Evolutionary conservation across 768 basidiomycete species (phyloP).

Genomic region (Suillus hirtellus): DNA sequence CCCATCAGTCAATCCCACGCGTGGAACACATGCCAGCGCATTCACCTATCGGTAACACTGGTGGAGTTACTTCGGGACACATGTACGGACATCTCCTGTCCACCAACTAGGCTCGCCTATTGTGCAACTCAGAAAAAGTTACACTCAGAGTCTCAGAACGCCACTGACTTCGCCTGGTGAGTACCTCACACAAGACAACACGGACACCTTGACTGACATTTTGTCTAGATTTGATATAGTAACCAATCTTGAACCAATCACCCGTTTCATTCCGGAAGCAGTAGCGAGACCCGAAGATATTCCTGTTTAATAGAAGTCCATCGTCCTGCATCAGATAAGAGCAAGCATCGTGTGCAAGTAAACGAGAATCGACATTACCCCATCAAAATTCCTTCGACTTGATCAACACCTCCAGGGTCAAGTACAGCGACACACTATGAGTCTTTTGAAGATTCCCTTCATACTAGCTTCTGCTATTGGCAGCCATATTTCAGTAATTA

Average conservation of each 20-base stretch:
- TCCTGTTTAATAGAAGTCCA: too few species aligned
- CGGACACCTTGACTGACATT: neutral
- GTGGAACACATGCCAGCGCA: too few species aligned
- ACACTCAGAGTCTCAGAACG: neutral
- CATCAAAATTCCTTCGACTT: too few species aligned
- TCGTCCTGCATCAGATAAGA: too few species aligned
- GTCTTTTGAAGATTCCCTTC: constrained; percentile 21
- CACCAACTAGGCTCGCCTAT: neutral
- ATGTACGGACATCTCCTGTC: neutral
- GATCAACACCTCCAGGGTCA: too few species aligned
- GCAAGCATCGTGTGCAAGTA: too few species aligned
- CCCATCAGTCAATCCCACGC: too few species aligned
- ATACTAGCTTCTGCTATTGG: constrained; percentile 26
- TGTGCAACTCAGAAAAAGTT: neutral
- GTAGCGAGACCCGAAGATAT: neutral
- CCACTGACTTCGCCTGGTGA: neutral
- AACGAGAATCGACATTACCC: too few species aligned
- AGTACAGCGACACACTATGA: constrained; percentile 11
- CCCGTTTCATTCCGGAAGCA: neutral
- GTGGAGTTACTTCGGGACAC: too few species aligned
- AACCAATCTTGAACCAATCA: neutral
- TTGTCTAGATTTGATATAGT: neutral
- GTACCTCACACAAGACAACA: neutral
- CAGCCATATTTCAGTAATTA: constrained; percentile 25
- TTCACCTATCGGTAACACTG: too few species aligned